phyloP scores from a whole-genome alignment of 148 eudicot species.

The Nepenthes mirabilis region DNA sequence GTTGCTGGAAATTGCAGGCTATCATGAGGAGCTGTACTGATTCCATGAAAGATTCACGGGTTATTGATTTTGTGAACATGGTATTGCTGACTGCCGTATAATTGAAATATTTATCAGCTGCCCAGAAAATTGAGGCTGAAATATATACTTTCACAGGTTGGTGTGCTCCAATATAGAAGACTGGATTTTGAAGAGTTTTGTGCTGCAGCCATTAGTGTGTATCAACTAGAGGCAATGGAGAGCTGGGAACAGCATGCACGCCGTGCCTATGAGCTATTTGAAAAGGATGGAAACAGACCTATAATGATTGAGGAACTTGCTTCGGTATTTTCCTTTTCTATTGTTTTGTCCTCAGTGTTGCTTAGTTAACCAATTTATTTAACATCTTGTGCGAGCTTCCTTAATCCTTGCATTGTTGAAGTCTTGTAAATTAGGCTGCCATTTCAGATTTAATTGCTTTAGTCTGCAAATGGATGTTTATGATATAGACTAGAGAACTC shows the following conservation, averaged over 20 bases:
- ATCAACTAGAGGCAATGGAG: conserved; percentile 84
- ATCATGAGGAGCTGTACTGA: conserved; percentile 51
- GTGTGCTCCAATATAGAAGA: conserved; percentile 73
- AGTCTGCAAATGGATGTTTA: too few relatives aligned
- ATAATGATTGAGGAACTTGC: conserved; percentile 97
- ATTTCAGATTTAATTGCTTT: too few relatives aligned
- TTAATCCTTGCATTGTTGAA: too few relatives aligned
- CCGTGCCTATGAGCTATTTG: conserved; percentile 79
- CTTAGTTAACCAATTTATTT: too few relatives aligned
- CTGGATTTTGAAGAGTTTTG: conserved; percentile 90
- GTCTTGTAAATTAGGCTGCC: too few relatives aligned
- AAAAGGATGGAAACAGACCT: conserved; percentile 86
- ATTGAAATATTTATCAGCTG: too few relatives aligned
- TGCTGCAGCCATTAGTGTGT: conserved; percentile 75
- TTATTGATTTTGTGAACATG: conserved; percentile 63
- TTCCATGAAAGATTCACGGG: conserved; percentile 88
- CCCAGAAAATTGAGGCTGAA: not conserved
- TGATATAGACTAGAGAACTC: not conserved
- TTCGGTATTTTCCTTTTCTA: conserved; percentile 35
- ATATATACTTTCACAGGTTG: conserved; percentile 33
- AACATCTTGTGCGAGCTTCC: too few relatives aligned
- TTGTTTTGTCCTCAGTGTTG: not conserved
- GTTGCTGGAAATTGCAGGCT: conserved; percentile 31
- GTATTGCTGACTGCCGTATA: not conserved
- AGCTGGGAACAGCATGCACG: conserved; percentile 95